Percentiles rank a stretch among this genome's conserved stretches.
These are phyloP conservation scores for Leavenworthia alabamica DNA, from an alignment of 345 rosid species.

Conservation along the genomic window DNA sequence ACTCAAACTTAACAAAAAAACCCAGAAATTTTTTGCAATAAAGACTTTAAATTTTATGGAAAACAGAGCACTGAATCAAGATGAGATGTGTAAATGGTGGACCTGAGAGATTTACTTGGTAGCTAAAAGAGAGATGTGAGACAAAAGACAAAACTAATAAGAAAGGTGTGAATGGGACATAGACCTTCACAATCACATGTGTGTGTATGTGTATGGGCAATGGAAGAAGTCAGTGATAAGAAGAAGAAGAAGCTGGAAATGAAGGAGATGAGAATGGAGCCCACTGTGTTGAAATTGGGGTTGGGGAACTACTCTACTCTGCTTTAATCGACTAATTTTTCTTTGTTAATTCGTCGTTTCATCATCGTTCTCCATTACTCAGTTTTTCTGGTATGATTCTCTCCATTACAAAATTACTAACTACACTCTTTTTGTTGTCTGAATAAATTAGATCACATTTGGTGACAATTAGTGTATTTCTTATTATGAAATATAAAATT, in stretches of 20 bases:
- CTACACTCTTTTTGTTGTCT: not conserved
- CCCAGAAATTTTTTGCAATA: not conserved
- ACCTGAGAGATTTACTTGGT: not conserved
- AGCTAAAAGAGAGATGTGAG: not conserved
- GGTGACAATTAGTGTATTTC: not conserved
- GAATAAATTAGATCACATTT: not conserved
- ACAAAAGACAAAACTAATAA: not conserved
- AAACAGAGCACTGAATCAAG: not conserved
- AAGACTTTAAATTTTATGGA: not conserved
- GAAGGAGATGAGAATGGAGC: conserved; percentile 8
- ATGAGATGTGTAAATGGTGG: not conserved
- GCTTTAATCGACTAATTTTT: not conserved
- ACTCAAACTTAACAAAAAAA: conserved; percentile 7
- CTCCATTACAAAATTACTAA: not conserved
- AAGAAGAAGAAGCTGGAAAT: conserved; percentile 1
- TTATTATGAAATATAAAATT: not conserved
- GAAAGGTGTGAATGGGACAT: not conserved
- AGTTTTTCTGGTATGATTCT: conserved; percentile 11
- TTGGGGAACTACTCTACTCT: conserved; percentile 20
- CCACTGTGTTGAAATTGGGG: conserved; percentile 9
- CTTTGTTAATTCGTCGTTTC: not conserved
- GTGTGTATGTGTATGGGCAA: not conserved
- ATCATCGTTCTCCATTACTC: conserved; percentile 10
- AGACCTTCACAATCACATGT: not conserved
- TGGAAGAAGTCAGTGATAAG: conserved; percentile 3